Percentiles rank a stretch among this genome's conserved stretches.
phyloP scores from a whole-genome alignment of 352 stramenopile genomes.

The Phytophthora chlamydospora region DNA sequence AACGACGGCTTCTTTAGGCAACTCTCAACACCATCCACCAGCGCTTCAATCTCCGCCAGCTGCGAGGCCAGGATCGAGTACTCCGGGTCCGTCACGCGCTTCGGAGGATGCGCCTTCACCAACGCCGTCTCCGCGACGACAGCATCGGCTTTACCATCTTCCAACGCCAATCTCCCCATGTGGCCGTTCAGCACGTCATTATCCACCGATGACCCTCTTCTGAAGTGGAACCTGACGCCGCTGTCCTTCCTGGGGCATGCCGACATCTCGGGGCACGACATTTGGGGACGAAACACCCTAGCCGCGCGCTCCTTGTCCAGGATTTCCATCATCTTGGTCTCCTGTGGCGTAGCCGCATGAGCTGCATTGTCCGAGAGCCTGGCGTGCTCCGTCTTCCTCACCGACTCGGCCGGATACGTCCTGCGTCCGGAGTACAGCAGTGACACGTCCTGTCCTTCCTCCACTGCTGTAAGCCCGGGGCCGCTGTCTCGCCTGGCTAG shows the following conservation, averaged over 20 bases:
- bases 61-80: slow-evolving; percentile 50
- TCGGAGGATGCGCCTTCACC: slow-evolving; percentile 20
- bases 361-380: slow-evolving; percentile 47
- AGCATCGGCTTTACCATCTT: slow-evolving; percentile 9
- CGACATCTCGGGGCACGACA: slow-evolving; percentile 30
- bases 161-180: slow-evolving; percentile 36
- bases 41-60: slow-evolving; percentile 62
- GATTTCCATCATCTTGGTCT: slow-evolving; percentile 50
- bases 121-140: slow-evolving; percentile 14
- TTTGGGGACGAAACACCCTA: slow-evolving; percentile 15
- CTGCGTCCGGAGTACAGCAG: slow-evolving; percentile 63
- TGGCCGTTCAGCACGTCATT: slow-evolving; percentile 16
- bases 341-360: slow-evolving; percentile 15
- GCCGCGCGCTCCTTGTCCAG: slow-evolving; percentile 42
- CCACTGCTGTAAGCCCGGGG: slow-evolving; percentile 11
- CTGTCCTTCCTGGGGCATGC: slow-evolving; percentile 23
- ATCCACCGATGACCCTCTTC: slow-evolving; percentile 38
- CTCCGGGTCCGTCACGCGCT: slow-evolving; percentile 38
- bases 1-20: slow-evolving; percentile 48
- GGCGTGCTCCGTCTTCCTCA: slow-evolving; percentile 48
- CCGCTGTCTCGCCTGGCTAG: slow-evolving; percentile 35
- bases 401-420: slow-evolving; percentile 70
- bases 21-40: slow-evolving; percentile 63
- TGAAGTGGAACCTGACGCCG: slow-evolving; percentile 72
- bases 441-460: slow-evolving; percentile 47